Evolutionary conservation across 306 rosid species (phyloP).

Genomic region (Rosa chinensis): DNA sequence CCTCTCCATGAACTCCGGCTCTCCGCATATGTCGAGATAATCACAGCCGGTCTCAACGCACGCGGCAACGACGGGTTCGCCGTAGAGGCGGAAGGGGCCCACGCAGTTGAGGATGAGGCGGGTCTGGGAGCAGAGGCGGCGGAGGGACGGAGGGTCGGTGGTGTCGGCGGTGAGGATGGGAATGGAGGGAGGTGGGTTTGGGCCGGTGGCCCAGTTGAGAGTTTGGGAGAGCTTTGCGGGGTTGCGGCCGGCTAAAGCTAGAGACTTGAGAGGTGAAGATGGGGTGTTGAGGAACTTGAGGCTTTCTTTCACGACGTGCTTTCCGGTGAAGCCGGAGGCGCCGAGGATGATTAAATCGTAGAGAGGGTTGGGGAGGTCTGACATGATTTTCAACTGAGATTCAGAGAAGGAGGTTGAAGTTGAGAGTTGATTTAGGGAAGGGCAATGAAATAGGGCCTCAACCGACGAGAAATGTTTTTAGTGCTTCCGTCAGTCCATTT

Average conservation of each 20-base stretch:
- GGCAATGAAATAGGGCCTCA: too few species aligned
- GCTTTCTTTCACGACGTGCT: slow-evolving; percentile 67
- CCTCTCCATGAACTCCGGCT: slow-evolving; percentile 85
- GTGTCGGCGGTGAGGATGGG: slow-evolving; percentile 64
- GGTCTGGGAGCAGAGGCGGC: slow-evolving; percentile 50
- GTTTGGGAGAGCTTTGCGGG: slow-evolving; percentile 49
- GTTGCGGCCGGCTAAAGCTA: slow-evolving; percentile 82
- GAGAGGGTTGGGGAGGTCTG: slow-evolving; percentile 2
- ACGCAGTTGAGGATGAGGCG: slow-evolving; percentile 82
- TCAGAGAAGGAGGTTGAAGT: background rate
- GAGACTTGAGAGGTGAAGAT: slow-evolving; percentile 55
- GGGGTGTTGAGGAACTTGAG: slow-evolving; percentile 62
- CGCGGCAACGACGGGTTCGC: slow-evolving; percentile 73
- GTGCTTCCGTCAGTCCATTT: too few species aligned
- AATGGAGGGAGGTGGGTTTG: slow-evolving; percentile 50
- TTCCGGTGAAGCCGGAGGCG: slow-evolving; percentile 92
- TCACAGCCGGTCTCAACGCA: slow-evolving; percentile 71
- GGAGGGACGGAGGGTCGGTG: slow-evolving; percentile 58
- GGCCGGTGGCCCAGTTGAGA: slow-evolving; percentile 67
- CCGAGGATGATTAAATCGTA: slow-evolving; percentile 77
- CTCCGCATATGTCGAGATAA: slow-evolving; percentile 80
- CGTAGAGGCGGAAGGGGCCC: slow-evolving; percentile 83
- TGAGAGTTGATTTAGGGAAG: background rate
- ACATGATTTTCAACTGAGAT: slow-evolving; percentile 17
- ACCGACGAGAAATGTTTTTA: too few species aligned